Evolutionary conservation across 78 protist genomes (phyloP).

Genomic region (Dictyostelium citrinum): DNA sequence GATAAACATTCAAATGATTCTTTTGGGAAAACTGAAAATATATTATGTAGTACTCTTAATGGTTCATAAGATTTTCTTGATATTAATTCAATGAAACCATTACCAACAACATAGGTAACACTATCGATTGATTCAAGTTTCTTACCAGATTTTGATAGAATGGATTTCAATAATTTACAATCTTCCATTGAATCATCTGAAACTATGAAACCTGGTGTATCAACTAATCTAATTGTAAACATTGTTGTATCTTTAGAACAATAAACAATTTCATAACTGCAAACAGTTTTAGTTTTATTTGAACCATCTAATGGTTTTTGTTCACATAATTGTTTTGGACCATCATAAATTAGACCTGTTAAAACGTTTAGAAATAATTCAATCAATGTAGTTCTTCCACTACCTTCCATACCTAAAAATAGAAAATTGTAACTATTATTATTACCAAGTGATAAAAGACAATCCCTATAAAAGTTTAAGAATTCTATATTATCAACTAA

Average conservation of each 20-base stretch:
- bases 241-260: background rate
- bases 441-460: background rate
- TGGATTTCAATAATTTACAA: background rate
- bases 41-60: background rate
- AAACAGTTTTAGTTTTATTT: background rate
- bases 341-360: conserved; percentile 6
- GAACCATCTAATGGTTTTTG: background rate
- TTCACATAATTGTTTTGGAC: background rate
- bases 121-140: background rate
- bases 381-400: conserved; percentile 1
- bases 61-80: background rate
- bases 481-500: background rate
- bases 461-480: background rate
- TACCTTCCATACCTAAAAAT: background rate
- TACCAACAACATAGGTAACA: background rate
- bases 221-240: background rate
- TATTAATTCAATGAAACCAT: too few relatives aligned
- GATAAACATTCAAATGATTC: background rate
- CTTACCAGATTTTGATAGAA: background rate
- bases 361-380: conserved; percentile 1
- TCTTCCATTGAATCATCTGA: background rate
- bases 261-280: conserved; percentile 1
- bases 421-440: background rate
- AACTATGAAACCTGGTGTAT: conserved; percentile 14
- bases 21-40: background rate